Conservation (phyloP, 768 basidiomycete species). For the Neoboletus magnificus region DNA sequence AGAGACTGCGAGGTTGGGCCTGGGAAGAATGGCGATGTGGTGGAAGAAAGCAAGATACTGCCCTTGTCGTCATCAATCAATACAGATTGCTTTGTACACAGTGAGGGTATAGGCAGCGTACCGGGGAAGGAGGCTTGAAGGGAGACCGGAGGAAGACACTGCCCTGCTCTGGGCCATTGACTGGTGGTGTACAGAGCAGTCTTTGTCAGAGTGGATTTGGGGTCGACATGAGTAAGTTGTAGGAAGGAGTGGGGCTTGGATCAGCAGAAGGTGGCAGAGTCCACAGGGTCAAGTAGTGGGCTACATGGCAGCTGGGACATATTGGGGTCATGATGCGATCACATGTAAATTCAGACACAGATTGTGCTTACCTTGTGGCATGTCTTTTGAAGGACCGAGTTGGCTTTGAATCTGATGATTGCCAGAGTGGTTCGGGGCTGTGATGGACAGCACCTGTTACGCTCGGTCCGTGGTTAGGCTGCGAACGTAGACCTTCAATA, state of each 20-base stretch:
- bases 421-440: too few species aligned
- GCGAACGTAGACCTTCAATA: too few species aligned
- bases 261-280: conserved; percentile 30
- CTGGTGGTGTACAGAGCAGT: conserved; percentile 36
- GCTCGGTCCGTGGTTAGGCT: too few species aligned
- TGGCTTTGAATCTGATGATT: too few species aligned
- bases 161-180: conserved; percentile 36
- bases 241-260: conserved; percentile 29
- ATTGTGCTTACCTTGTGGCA: too few species aligned
- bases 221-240: conserved; percentile 58
- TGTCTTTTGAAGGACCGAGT: too few species aligned
- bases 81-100: conserved; percentile 34
- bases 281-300: conserved; percentile 33
- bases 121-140: conserved; percentile 44
- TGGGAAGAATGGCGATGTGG: conserved; percentile 43
- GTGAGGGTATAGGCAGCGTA: conserved; percentile 41
- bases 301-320: conserved; percentile 33
- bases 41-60: conserved; percentile 53
- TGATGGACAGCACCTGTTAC: too few species aligned
- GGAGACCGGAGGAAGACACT: conserved; percentile 56
- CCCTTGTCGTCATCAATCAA: conserved; percentile 55
- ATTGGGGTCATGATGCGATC: conserved; percentile 31
- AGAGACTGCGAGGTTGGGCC: conserved; percentile 47
- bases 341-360: conserved; percentile 31
- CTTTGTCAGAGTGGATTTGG: conserved; percentile 58